Conservation (phyloP, 176 grass and related monocot genomes). For the Carex myosuroides region DNA sequence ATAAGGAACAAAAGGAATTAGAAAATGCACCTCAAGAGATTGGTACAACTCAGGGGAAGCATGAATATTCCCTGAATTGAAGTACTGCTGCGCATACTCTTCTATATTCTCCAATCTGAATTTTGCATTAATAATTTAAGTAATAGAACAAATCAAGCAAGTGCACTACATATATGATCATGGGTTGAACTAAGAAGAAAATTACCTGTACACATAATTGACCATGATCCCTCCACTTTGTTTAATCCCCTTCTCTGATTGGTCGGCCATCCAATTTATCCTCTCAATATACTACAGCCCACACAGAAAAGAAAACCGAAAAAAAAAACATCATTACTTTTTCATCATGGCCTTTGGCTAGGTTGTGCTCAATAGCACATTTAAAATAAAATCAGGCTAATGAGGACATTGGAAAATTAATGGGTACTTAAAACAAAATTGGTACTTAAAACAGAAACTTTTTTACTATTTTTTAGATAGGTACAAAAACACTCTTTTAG, state of each 20-base stretch:
- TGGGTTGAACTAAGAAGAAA: slow-evolving; percentile 1
- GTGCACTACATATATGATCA: not conserved
- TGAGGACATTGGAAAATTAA: not conserved
- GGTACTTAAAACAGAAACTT: too few relatives aligned
- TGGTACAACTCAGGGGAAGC: slow-evolving; percentile 39
- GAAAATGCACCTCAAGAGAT: slow-evolving; percentile 55
- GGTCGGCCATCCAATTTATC: slow-evolving; percentile 96
- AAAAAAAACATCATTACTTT: not conserved
- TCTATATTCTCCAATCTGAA: slow-evolving; percentile 77
- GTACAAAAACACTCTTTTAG: too few relatives aligned
- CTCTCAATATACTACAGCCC: slow-evolving; percentile 61
- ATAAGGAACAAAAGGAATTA: not conserved
- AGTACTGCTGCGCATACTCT: slow-evolving; percentile 65
- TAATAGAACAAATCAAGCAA: slow-evolving; percentile 11
- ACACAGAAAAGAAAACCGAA: not conserved
- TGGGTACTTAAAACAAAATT: not conserved
- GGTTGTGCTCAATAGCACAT: not conserved
- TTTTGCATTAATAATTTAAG: slow-evolving; percentile 15
- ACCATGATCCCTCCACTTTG: slow-evolving; percentile 98
- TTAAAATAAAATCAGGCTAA: not conserved
- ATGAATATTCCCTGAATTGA: slow-evolving; percentile 53
- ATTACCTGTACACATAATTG: slow-evolving; percentile 90
- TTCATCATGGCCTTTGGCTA: not conserved
- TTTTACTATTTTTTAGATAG: too few relatives aligned
- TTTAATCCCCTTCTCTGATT: slow-evolving; percentile 87